Conservation (phyloP, 2,329 filamentous ascomycete species). For the Aspergillus quadricinctus region DNA sequence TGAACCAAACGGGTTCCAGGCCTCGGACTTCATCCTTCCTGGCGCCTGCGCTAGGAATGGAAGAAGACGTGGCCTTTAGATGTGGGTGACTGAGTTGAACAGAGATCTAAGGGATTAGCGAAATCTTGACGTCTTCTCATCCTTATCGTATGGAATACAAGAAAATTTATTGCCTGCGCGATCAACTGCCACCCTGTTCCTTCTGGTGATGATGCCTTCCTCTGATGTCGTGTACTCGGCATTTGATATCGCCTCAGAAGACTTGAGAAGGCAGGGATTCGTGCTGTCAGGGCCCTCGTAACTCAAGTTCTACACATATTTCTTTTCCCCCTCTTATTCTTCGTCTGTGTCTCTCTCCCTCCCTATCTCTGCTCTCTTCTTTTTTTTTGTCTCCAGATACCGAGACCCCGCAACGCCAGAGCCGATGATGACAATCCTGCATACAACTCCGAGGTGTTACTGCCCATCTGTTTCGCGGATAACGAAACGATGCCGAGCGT, state of each 20-base stretch:
- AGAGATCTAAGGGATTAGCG: conserved; percentile 44
- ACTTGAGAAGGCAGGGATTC: not conserved
- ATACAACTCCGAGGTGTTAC: conserved; percentile 25
- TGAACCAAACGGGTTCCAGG: conserved; percentile 11
- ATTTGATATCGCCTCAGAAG: not conserved
- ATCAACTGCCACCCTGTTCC: not conserved
- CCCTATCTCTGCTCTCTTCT: not conserved
- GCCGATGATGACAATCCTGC: conserved; percentile 28
- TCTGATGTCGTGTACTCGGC: not conserved
- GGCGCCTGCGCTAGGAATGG: conserved; percentile 24
- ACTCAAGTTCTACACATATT: not conserved
- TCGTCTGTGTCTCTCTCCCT: not conserved
- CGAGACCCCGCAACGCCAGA: conserved; percentile 1
- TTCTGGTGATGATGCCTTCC: not conserved
- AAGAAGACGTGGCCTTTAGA: conserved; percentile 30
- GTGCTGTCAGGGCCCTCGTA: not conserved
- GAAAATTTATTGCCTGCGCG: not conserved
- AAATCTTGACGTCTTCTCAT: not conserved
- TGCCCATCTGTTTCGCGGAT: conserved; percentile 28
- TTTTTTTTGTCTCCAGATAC: not conserved
- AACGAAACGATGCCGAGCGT: conserved; percentile 33
- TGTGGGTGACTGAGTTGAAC: conserved; percentile 45
- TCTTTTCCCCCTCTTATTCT: not conserved
- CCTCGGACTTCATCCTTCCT: conserved; percentile 35
- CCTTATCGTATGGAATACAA: not conserved